Percentiles rank a stretch among this genome's conserved stretches.
Evolutionary conservation across 140 eudicot species (phyloP).

Genomic region (Erigeron philadelphicus): DNA sequence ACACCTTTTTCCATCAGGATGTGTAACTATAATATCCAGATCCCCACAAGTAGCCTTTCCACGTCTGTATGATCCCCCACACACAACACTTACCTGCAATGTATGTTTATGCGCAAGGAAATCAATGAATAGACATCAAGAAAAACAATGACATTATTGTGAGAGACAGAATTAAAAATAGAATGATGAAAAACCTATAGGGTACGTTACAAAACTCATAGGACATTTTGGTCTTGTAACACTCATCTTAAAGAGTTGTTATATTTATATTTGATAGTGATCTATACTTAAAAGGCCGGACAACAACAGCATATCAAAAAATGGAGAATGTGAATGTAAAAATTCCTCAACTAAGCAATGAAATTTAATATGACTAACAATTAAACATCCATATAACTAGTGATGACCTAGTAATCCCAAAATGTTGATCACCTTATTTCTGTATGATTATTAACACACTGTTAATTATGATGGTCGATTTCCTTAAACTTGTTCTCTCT

Average conservation of each 20-base stretch:
- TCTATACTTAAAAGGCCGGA: neutral
- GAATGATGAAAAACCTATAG: neutral
- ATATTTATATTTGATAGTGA: neutral
- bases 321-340: neutral
- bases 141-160: neutral
- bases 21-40: slow-evolving; percentile 84
- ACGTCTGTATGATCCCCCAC: slow-evolving; percentile 97
- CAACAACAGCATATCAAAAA: neutral
- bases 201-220: neutral
- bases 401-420: neutral
- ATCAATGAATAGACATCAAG: neutral
- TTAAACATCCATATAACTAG: neutral
- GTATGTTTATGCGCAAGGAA: slow-evolving; percentile 17
- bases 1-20: slow-evolving; percentile 90
- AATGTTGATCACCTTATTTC: neutral
- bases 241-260: neutral
- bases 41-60: slow-evolving; percentile 94
- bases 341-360: neutral
- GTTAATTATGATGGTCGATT: too few species aligned
- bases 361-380: neutral
- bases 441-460: neutral
- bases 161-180: neutral
- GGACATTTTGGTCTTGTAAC: neutral
- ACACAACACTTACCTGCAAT: slow-evolving; percentile 54
- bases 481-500: neutral